Base-by-base conservation (phyloP, 495 filamentous ascomycete genomes). In the Alectoria sarmentosa region DNA sequence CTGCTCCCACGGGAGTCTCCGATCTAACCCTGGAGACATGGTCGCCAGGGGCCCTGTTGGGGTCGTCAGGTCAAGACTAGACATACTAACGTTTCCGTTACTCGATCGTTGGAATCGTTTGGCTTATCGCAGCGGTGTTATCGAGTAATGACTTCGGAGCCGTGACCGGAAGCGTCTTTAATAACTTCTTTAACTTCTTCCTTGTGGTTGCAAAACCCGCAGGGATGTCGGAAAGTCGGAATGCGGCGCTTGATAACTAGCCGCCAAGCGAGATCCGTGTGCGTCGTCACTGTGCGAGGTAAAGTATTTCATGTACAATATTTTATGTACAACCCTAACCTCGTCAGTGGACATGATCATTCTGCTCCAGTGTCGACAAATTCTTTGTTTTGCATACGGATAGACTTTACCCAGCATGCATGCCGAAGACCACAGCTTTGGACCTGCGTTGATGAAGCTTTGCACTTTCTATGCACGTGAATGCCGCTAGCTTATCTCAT, bases 401-500 rank as follows among this genome's bases (percentile, higher is more conserved):
- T 19, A 15, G 13, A 8, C 5, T 34, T 55, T 4, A 8, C 13
- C 15, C 6, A n/a, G 1, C 0, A 19, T 3, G 21, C 7, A 6
- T 21, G 17, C 28, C 30, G 5, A 34, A 34, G 6, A 55, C 1
- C 15, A 13, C 30, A 55, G 28, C 30, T 37, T 54, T 30, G 52
- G 1, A 34, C 30, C 17, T 17, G 28, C 52, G 5, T 34, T 9
- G 30, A 55, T 34, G 11, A 30, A 34, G 30, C 0, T 34, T 34
- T 0, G 52, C n/a, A 55, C 52, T 34, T 34, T 10, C 14, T 19
- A 17, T 32, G 15, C 26, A 3, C 7, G 52, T 55, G 52, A 5
- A 30, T 55, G 28, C 28, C 52, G 56, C 54, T 58, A 59, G 42
- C 54, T 14, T 44, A 48, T 28, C 39, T 59, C 42, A 68, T 68